A percentile compares a stretch with the other conserved stretches of the same genome.
These are phyloP conservation scores for Penicillium coffeae DNA, from an alignment of 495 filamentous ascomycete genomes.

Conservation along the genomic window DNA sequence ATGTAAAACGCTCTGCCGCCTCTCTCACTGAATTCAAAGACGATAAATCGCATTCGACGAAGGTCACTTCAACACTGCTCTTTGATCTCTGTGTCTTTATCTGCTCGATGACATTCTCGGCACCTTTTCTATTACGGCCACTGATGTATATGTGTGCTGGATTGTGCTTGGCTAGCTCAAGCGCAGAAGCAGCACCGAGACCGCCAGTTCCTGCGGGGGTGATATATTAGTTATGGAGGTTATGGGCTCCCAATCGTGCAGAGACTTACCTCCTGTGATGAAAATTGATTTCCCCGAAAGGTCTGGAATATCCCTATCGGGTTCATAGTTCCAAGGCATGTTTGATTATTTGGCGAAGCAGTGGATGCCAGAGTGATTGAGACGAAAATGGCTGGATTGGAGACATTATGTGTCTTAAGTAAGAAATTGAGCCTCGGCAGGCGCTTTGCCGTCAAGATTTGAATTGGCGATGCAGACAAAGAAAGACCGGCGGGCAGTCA, in stretches of 20 bases:
- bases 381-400: too few relatives aligned
- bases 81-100: not conserved
- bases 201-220: not conserved
- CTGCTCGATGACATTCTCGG: not conserved
- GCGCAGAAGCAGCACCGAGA: not conserved
- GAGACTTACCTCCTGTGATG: not conserved
- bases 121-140: not conserved
- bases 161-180: not conserved
- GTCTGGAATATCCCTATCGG: not conserved
- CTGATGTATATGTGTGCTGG: slow-evolving; percentile 2
- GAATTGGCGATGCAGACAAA: too few relatives aligned
- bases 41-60: slow-evolving; percentile 3
- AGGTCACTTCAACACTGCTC: not conserved
- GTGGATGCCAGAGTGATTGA: too few relatives aligned
- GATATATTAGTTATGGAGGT: not conserved
- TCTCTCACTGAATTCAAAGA: not conserved
- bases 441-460: too few relatives aligned
- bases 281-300: not conserved
- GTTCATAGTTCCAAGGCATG: not conserved
- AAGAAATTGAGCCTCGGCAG: too few relatives aligned
- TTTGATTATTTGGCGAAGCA: too few relatives aligned
- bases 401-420: too few relatives aligned
- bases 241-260: not conserved
- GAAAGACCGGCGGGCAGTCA: too few relatives aligned
- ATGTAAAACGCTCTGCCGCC: not conserved